Evolutionary conservation across 2,329 filamentous ascomycete genomes (phyloP).

Genomic region (Penicillium sp.): DNA sequence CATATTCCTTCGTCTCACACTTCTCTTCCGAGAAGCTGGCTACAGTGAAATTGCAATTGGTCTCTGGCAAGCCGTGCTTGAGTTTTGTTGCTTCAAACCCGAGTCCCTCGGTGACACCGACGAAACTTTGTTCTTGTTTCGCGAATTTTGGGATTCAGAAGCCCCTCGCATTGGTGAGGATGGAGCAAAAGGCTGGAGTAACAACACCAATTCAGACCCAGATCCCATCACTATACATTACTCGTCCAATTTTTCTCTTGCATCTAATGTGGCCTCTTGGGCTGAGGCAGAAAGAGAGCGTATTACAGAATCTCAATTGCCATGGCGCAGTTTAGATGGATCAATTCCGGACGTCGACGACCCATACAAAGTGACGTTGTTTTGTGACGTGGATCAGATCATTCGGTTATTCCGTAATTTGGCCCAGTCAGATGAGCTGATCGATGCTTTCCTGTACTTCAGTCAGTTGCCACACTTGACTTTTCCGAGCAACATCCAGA

Average conservation of each 20-base stretch:
- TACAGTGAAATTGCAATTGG: slow-evolving; percentile 75
- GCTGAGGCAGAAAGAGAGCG: slow-evolving; percentile 54
- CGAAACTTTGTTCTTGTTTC: slow-evolving; percentile 49
- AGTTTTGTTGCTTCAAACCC: slow-evolving; percentile 65
- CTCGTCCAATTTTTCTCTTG: slow-evolving; percentile 19
- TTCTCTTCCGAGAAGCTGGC: slow-evolving; percentile 73
- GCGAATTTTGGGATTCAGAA: slow-evolving; percentile 86
- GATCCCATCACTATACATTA: slow-evolving; percentile 36
- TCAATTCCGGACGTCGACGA: slow-evolving; percentile 66
- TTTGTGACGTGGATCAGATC: slow-evolving; percentile 69
- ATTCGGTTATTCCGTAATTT: slow-evolving; percentile 44
- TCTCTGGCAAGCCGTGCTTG: slow-evolving; percentile 79
- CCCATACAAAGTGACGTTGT: slow-evolving; percentile 78
- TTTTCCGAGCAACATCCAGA: slow-evolving; percentile 19
- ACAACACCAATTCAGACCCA: slow-evolving; percentile 22
- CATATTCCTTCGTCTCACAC: slow-evolving; percentile 71
- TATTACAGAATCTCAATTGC: slow-evolving; percentile 54
- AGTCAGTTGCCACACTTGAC: slow-evolving; percentile 60
- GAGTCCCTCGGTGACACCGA: slow-evolving; percentile 21
- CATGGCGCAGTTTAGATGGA: slow-evolving; percentile 74
- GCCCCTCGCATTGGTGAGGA: slow-evolving; percentile 73
- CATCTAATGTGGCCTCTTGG: slow-evolving; percentile 47
- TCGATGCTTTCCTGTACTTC: slow-evolving; percentile 72
- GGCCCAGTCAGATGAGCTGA: slow-evolving; percentile 47
- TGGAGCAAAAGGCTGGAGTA: slow-evolving; percentile 68